phyloP scores from a whole-genome alignment of 1,139 yeast species.

The Yamadazyma atmosphaerica region DNA sequence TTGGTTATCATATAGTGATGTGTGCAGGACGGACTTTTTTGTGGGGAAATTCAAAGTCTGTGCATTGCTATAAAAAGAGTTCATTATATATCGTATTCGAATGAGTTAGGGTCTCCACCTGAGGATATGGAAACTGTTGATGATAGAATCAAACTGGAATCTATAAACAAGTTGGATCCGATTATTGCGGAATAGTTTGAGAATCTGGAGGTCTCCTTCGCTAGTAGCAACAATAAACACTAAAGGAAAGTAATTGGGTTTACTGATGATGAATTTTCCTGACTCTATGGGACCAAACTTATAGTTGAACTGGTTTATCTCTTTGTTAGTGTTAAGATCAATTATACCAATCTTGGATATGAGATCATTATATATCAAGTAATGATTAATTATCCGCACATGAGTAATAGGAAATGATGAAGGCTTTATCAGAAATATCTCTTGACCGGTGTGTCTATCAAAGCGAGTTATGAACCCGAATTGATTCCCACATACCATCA shows the following conservation, averaged over 20 bases:
- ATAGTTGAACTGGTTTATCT: slow-evolving; percentile 22
- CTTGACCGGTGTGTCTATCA: slow-evolving; percentile 21
- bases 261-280: slow-evolving; percentile 5
- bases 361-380: slow-evolving; percentile 29
- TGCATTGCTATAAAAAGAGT: too few species aligned
- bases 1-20: too few species aligned
- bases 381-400: slow-evolving; percentile 21
- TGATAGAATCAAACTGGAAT: slow-evolving; percentile 6
- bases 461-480: slow-evolving; percentile 27
- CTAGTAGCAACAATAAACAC: slow-evolving; percentile 3
- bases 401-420: slow-evolving; percentile 31
- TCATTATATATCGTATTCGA: too few species aligned
- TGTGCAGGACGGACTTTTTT: too few species aligned
- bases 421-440: slow-evolving; percentile 16
- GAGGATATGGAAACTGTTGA: slow-evolving; percentile 4
- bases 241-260: slow-evolving; percentile 3
- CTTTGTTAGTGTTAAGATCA: slow-evolving; percentile 20
- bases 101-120: background rate
- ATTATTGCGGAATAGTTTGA: background rate
- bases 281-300: slow-evolving; percentile 28
- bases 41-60: too few species aligned
- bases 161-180: background rate
- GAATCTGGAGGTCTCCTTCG: slow-evolving; percentile 2
- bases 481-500: slow-evolving; percentile 34
- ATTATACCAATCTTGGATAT: slow-evolving; percentile 35